phyloP scores from a whole-genome alignment of 148 eudicot genomes.

The Fagopyrum esculentum region DNA sequence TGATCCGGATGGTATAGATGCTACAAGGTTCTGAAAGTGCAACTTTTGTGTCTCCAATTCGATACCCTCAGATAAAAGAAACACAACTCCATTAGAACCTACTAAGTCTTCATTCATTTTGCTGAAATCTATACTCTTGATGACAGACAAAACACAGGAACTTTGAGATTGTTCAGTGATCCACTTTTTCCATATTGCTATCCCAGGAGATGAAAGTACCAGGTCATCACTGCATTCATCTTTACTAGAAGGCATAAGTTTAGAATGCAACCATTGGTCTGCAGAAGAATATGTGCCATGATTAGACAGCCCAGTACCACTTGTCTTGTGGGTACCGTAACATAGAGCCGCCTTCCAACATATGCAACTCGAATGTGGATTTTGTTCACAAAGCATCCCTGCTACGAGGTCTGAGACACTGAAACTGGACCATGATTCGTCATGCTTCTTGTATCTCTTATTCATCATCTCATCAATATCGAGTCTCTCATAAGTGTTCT shows the following conservation, averaged over 20 bases:
- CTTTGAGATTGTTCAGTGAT: slow-evolving; percentile 23
- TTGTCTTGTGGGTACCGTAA: slow-evolving; percentile 24
- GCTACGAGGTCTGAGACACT: slow-evolving; percentile 71
- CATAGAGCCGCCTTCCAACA: slow-evolving; percentile 77
- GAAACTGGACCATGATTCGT: slow-evolving; percentile 59
- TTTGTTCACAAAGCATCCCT: slow-evolving; percentile 42
- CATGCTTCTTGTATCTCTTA: slow-evolving; percentile 54
- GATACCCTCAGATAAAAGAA: slow-evolving; percentile 48
- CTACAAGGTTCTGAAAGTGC: slow-evolving; percentile 50
- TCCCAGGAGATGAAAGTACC: slow-evolving; percentile 48
- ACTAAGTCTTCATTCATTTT: slow-evolving; percentile 28
- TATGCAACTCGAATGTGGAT: slow-evolving; percentile 48
- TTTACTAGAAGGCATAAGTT: slow-evolving; percentile 53
- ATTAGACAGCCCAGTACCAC: slow-evolving; percentile 16
- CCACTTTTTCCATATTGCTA: slow-evolving; percentile 89
- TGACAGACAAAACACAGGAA: slow-evolving; percentile 62
- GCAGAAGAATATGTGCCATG: slow-evolving; percentile 25
- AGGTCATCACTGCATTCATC: slow-evolving; percentile 31
- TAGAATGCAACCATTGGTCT: slow-evolving; percentile 61
- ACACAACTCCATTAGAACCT: slow-evolving; percentile 64
- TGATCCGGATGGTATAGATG: slow-evolving; percentile 52
- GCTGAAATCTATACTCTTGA: slow-evolving; percentile 35
- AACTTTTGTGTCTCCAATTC: slow-evolving; percentile 56
- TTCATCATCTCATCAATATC: slow-evolving; percentile 53
- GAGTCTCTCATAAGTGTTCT: slow-evolving; percentile 30